Percentiles rank a stretch among this genome's conserved stretches.
Evolutionary conservation across 208 protist species (phyloP).

Genomic region (Strigomonas culicis): DNA sequence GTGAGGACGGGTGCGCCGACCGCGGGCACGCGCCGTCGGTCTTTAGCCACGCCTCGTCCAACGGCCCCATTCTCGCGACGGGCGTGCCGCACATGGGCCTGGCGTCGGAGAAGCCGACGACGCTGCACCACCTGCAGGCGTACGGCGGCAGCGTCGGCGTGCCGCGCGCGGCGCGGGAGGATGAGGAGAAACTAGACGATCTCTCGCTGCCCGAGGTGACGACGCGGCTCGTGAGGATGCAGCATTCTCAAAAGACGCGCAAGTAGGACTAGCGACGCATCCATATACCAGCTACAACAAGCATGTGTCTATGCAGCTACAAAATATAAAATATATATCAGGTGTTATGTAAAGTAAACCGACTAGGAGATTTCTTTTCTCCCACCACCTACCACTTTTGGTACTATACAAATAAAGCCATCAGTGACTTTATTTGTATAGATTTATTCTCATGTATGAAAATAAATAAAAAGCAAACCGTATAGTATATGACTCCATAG

Average conservation of each 20-base stretch:
- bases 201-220: conserved; percentile 57
- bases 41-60: conserved; percentile 76
- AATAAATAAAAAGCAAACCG: conserved; percentile 4
- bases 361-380: too few relatives aligned
- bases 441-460: background rate
- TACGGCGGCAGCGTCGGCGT: conserved; percentile 43
- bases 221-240: conserved; percentile 42
- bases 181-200: conserved; percentile 12
- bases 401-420: conserved; percentile 10
- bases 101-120: conserved; percentile 43
- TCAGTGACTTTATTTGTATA: background rate
- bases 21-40: conserved; percentile 37
- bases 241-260: conserved; percentile 15
- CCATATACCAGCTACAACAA: background rate
- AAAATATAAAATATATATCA: too few relatives aligned
- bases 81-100: conserved; percentile 59
- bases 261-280: background rate
- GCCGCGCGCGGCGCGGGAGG: conserved; percentile 6
- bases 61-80: conserved; percentile 58
- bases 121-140: conserved; percentile 35
- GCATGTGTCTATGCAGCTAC: background rate
- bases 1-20: background rate
- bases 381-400: too few relatives aligned
- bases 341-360: too few relatives aligned
- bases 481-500: too few relatives aligned